phyloP scores from a whole-genome alignment of 768 basidiomycete species.

The Porpolomopsis calyptriformis region DNA sequence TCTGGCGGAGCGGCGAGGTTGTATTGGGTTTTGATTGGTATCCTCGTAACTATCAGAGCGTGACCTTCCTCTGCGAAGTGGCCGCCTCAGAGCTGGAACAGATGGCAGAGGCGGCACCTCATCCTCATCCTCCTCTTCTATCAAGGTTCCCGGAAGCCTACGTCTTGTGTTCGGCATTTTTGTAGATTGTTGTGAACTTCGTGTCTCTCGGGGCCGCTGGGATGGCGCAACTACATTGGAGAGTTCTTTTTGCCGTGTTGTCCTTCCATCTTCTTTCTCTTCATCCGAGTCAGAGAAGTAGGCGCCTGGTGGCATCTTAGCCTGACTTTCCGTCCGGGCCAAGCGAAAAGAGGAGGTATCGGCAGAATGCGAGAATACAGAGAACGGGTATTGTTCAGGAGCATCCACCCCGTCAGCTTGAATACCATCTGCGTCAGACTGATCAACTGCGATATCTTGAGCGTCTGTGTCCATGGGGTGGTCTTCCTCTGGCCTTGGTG shows the following conservation, averaged over 20 bases:
- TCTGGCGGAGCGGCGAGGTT: constrained; percentile 7
- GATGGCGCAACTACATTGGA: constrained; percentile 10
- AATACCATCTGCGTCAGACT: constrained; percentile 14
- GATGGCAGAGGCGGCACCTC: constrained; percentile 30
- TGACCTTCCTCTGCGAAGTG: constrained; percentile 1
- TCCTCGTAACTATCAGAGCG: background rate
- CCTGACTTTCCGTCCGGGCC: constrained; percentile 9
- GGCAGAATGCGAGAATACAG: constrained; percentile 21
- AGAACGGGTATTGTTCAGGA: constrained; percentile 16
- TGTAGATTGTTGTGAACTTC: constrained; percentile 7
- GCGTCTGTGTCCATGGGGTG: constrained; percentile 3
- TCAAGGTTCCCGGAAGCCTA: constrained; percentile 18
- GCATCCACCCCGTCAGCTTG: constrained; percentile 12
- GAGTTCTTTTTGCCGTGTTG: constrained; percentile 14
- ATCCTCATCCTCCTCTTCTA: constrained; percentile 21
- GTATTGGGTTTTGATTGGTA: background rate
- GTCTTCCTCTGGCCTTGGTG: constrained; percentile 11
- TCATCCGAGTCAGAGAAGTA: constrained; percentile 28
- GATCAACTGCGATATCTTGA: constrained; percentile 14
- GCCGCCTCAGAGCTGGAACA: background rate
- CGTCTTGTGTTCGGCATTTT: constrained; percentile 6
- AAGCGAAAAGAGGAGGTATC: constrained; percentile 6
- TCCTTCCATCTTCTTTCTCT: constrained; percentile 14
- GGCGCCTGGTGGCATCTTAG: constrained; percentile 32
- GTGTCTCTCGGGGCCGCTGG: constrained; percentile 5